Conservation (phyloP, 1,139 yeast genomes). For the Pichia sp. region DNA sequence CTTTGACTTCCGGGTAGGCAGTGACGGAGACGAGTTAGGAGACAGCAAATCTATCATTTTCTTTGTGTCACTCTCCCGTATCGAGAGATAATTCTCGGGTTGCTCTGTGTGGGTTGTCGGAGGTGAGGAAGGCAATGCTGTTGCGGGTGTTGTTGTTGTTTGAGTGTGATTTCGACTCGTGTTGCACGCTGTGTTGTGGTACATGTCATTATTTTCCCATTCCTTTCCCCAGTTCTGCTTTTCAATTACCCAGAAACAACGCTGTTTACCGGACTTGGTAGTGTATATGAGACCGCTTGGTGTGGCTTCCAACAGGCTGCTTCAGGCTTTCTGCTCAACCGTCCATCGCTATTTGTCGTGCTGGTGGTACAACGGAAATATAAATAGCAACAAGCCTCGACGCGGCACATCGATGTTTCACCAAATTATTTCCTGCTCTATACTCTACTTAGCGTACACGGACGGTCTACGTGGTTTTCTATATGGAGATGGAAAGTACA, state of each 20-base stretch:
- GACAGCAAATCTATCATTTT: conserved; percentile 1
- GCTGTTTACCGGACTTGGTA: background rate
- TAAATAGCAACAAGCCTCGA: conserved; percentile 3
- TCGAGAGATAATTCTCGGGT: background rate
- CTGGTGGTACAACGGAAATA: background rate
- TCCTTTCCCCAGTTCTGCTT: background rate
- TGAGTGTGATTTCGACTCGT: background rate
- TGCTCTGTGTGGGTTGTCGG: background rate
- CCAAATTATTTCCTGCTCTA: background rate
- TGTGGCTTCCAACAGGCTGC: background rate
- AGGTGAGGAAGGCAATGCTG: background rate
- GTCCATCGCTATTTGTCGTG: background rate
- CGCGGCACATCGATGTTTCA: background rate
- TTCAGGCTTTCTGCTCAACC: background rate
- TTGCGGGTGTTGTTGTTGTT: background rate
- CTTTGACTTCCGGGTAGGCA: conserved; percentile 19
- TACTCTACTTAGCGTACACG: too few species aligned
- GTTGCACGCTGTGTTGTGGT: background rate
- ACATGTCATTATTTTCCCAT: background rate
- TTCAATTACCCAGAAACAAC: background rate
- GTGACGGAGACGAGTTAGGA: conserved; percentile 3
- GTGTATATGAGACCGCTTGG: background rate
- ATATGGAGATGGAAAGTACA: conserved; percentile 1
- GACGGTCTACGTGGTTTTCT: background rate
- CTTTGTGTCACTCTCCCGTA: background rate